Conservation (phyloP, 495 filamentous ascomycete genomes). For the Lepraria neglecta region DNA sequence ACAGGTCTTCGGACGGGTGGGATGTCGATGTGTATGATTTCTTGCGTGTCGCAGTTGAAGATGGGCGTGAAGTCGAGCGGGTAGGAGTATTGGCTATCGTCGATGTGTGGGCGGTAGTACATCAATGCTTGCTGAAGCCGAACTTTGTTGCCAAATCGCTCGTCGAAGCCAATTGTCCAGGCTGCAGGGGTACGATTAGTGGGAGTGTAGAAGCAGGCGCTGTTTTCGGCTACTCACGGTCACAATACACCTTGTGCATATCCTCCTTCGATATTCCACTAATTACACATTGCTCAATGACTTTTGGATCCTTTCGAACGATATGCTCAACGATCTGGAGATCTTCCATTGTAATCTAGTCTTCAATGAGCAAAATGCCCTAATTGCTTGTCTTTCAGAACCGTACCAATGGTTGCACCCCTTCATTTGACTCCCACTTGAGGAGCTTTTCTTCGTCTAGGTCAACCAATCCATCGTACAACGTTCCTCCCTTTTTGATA, state of each 20-base stretch:
- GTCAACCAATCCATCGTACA: conserved; percentile 83
- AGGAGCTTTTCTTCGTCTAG: conserved; percentile 63
- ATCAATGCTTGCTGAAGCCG: conserved; percentile 90
- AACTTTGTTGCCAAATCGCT: conserved; percentile 73
- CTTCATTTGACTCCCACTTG: conserved; percentile 69
- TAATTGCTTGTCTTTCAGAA: no score
- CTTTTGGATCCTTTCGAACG: conserved; percentile 71
- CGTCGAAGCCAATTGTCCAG: conserved; percentile 95
- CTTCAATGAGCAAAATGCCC: conserved; percentile 11
- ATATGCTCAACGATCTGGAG: conserved; percentile 80
- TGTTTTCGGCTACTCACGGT: conserved; percentile 51
- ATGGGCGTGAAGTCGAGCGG: conserved; percentile 95
- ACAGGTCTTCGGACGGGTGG: conserved; percentile 72
- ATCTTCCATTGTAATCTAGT: conserved; percentile 89
- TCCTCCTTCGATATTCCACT: conserved; percentile 80
- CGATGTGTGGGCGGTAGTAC: conserved; percentile 85
- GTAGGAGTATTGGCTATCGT: conserved; percentile 86
- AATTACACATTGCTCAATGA: conserved; percentile 87
- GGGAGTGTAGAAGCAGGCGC: neutral
- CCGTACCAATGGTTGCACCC: conserved; percentile 72
- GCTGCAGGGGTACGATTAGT: conserved; percentile 34
- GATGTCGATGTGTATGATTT: conserved; percentile 86
- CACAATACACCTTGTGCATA: conserved; percentile 90
- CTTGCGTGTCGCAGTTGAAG: conserved; percentile 72
- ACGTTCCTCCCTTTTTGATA: conserved; percentile 71